Evolutionary conservation across 192 early-diverging fungal species (phyloP), one percentile per base, ranked within the genome.

Genomic region (Gamsiella multidivaricata): DNA sequence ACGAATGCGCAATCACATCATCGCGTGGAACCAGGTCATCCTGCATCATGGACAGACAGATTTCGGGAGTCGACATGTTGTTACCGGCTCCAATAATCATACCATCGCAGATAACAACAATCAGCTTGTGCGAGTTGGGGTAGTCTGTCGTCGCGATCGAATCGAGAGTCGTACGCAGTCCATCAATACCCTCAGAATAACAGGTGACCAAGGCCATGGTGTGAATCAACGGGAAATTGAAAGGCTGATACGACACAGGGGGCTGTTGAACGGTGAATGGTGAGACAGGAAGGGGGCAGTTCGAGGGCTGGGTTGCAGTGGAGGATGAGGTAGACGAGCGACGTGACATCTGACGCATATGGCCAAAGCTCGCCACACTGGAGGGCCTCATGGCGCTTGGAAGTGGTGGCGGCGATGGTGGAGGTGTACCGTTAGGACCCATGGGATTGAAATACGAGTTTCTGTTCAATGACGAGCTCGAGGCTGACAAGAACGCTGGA

Each of bases 51-150:
- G 88, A 88, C 10, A 94, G 51, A 65, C 91, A 90, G 39, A 91
- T 92, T 37, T 95, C 91, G 0, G 92, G 92, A 5, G 94, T 98
- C 15, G 85, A 86, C 65, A 83, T 83, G 37, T 81, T 81, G 69
- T 97, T 88, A 37, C 92, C 90, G 20, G 79, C 83, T 26, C 96
- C 96, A 59, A 86, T 96, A 80, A 98, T 92, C 36, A 94, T 88
- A 52, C 96, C 96, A 68, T 98, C 96, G 18, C 93, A 91, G 63
- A 98, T 85, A 10, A 95, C 91, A 41, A 98, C 87, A 33, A 98
- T 71, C 42, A 93, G 82, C 85, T 95, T 97, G 74, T 93, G 93
- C 5, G 89, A 88, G 69, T 94, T 89, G 54, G 94, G 91, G 78
- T 95, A 98, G 60, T 94, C 88, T 14, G 91, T 90, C 6, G 80